phyloP scores from a whole-genome alignment of 2,329 filamentous ascomycete genomes.

The Ophiocordyceps camponoti-leonardi region DNA sequence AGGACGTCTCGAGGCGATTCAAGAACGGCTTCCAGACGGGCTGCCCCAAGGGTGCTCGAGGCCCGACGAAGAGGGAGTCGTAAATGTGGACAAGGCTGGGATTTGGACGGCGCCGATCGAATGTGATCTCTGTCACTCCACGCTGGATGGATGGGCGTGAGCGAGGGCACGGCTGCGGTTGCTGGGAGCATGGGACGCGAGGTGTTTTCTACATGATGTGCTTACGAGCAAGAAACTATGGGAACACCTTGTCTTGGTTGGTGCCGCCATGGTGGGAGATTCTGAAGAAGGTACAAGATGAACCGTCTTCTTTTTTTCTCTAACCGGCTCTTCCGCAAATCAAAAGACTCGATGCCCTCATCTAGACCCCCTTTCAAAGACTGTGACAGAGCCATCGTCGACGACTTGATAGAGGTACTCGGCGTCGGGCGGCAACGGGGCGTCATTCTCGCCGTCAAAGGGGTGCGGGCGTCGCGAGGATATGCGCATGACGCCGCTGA shows the following conservation, averaged over 20 bases:
- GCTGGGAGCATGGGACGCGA: slow-evolving; percentile 15
- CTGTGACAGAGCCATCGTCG: slow-evolving; percentile 60
- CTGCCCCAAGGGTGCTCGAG: slow-evolving; percentile 63
- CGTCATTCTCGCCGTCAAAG: slow-evolving; percentile 16
- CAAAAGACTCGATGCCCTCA: neutral
- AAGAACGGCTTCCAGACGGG: slow-evolving; percentile 96
- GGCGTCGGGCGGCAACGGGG: slow-evolving; percentile 22
- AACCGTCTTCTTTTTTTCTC: neutral
- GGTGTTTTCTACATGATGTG: slow-evolving; percentile 16
- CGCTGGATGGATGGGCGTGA: neutral
- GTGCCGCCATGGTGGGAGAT: slow-evolving; percentile 7
- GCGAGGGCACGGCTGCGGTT: slow-evolving; percentile 7
- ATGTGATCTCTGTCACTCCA: neutral
- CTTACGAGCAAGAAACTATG: slow-evolving; percentile 14
- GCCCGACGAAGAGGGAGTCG: slow-evolving; percentile 8
- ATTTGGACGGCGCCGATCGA: neutral
- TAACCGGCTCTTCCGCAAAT: neutral
- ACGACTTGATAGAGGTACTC: slow-evolving; percentile 73
- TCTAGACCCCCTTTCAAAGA: slow-evolving; percentile 60
- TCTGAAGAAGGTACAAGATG: slow-evolving; percentile 1
- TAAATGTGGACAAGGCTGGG: slow-evolving; percentile 1
- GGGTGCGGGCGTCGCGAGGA: slow-evolving; percentile 34
- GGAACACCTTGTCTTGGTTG: slow-evolving; percentile 8
- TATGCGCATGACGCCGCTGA: slow-evolving; percentile 72
- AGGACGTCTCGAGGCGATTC: slow-evolving; percentile 82